phyloP scores from a whole-genome alignment of 148 eudicot species.

The Heliamphora exappendiculata region DNA sequence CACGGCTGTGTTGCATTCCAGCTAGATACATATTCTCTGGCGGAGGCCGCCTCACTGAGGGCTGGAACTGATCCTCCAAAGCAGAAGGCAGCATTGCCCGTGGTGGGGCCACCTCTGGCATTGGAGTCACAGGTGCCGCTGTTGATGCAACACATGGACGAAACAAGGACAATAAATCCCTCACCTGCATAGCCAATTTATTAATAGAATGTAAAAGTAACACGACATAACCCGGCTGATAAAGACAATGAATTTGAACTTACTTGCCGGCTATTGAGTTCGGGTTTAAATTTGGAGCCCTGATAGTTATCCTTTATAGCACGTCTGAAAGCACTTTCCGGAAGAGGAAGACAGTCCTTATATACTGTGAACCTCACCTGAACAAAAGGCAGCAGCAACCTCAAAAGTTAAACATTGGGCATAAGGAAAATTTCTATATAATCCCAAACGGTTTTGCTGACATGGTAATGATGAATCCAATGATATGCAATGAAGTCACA shows the following conservation, averaged over 20 bases:
- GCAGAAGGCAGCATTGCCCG: conserved; percentile 9
- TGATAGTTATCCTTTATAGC: conserved; percentile 44
- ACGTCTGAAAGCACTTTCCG: conserved; percentile 37
- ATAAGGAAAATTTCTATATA: not conserved
- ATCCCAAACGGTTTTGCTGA: not conserved
- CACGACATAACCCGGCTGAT: not conserved
- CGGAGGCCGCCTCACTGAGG: conserved; percentile 7
- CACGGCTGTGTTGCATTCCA: conserved; percentile 3
- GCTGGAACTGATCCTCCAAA: not conserved
- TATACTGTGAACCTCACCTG: conserved; percentile 54
- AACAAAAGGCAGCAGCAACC: not conserved
- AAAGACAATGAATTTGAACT: not conserved
- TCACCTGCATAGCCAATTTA: conserved; percentile 19
- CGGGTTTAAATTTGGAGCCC: conserved; percentile 49
- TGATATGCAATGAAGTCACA: not conserved
- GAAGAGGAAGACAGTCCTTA: conserved; percentile 59
- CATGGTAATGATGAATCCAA: not conserved
- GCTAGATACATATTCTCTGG: conserved; percentile 11
- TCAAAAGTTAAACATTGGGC: not conserved
- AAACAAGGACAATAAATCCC: conserved; percentile 19
- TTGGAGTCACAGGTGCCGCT: conserved; percentile 5
- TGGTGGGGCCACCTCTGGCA: conserved; percentile 4
- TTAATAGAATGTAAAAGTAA: not conserved
- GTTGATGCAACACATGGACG: conserved; percentile 24
- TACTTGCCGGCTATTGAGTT: conserved; percentile 47